Percentiles rank a stretch among this genome's conserved stretches.
phyloP scores from a whole-genome alignment of 2,329 filamentous ascomycete species.

The Zymoseptoria brevis region DNA sequence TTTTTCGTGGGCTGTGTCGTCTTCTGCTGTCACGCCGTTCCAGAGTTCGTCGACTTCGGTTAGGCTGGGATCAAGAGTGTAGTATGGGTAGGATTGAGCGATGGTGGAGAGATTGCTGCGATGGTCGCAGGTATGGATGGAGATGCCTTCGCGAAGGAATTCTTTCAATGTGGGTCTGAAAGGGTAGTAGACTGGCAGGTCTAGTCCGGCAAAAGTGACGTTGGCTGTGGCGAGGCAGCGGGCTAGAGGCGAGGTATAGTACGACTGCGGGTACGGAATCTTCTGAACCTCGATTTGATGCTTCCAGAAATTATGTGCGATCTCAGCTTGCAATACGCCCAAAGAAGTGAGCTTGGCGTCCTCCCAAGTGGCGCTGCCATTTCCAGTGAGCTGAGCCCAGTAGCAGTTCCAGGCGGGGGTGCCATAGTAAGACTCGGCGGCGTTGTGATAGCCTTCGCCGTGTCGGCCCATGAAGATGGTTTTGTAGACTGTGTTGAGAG shows the following conservation, averaged over 20 bases:
- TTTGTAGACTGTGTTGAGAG: slow-evolving; percentile 54
- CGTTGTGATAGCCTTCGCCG: slow-evolving; percentile 59
- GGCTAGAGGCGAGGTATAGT: slow-evolving; percentile 57
- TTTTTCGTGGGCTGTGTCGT: slow-evolving; percentile 43
- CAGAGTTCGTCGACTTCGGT: slow-evolving; percentile 51
- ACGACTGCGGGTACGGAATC: slow-evolving; percentile 55
- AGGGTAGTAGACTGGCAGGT: slow-evolving; percentile 43
- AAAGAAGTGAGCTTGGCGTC: slow-evolving; percentile 54
- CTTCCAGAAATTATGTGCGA: slow-evolving; percentile 55
- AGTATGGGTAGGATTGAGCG: slow-evolving; percentile 44
- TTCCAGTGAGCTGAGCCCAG: slow-evolving; percentile 57
- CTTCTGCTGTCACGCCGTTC: slow-evolving; percentile 44
- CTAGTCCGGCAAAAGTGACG: slow-evolving; percentile 51
- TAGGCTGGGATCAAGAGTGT: slow-evolving; percentile 53
- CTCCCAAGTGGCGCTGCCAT: slow-evolving; percentile 55
- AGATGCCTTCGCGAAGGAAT: slow-evolving; percentile 57
- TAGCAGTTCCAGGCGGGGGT: slow-evolving; percentile 62
- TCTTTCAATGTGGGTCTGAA: slow-evolving; percentile 59
- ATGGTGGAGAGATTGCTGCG: slow-evolving; percentile 51
- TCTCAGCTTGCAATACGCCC: slow-evolving; percentile 50
- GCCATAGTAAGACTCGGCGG: slow-evolving; percentile 57
- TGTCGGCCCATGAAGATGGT: slow-evolving; percentile 64
- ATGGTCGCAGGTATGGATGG: slow-evolving; percentile 60
- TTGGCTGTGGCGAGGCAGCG: slow-evolving; percentile 57
- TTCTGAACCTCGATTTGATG: slow-evolving; percentile 46